Evolutionary conservation across 163 green algal genomes (phyloP), one percentile per base, ranked within the genome.

Genomic region (Botryococcus braunii): DNA sequence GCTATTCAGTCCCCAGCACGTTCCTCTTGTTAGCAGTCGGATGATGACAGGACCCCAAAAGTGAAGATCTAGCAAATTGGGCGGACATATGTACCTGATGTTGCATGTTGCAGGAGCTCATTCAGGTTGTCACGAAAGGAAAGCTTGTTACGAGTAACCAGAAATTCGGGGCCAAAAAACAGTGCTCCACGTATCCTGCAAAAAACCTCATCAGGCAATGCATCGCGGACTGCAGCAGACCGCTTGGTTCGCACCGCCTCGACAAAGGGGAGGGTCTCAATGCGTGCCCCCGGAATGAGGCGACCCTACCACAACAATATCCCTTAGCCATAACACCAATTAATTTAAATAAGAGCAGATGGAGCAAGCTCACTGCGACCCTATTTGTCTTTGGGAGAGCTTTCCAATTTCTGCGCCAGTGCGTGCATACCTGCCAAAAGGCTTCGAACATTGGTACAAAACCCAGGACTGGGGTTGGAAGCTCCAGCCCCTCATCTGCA

Each of bases 61-160:
- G 47, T 31, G 47, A 56, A 56, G 4, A 17, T 55, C 46, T 55
- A 66, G 36, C 9, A 66, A 56, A 56, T 35, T 25, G 31, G 31
- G 1, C 58, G 3, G 23, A 55, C 35, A 31, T n/a, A n/a, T n/a
- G n/a, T n/a, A 36, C 68, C 65, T 8, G 77, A 71, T 25, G 77
- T 68, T 8, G 82, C 80, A 5, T 39, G 36, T 11, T 74, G 74
- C 49, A 92, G 79, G 48, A 89, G 75, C 69, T 84, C 69, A 2
- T 60, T 48, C 56, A 94, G 71, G 71, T 88, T 83, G 78, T 94
- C 86, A 0, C 86, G 60, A 52, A 89, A 86, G 57, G 74, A 69
- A 11, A 87, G 75, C 71, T 94, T 94, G 83, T 94, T 94, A 66
- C 86, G 77, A 6, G 87, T 94, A 27, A 94, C 86, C 25, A 74